Base-by-base conservation (phyloP, 257 asterid species). In the Prunella vulgaris region DNA sequence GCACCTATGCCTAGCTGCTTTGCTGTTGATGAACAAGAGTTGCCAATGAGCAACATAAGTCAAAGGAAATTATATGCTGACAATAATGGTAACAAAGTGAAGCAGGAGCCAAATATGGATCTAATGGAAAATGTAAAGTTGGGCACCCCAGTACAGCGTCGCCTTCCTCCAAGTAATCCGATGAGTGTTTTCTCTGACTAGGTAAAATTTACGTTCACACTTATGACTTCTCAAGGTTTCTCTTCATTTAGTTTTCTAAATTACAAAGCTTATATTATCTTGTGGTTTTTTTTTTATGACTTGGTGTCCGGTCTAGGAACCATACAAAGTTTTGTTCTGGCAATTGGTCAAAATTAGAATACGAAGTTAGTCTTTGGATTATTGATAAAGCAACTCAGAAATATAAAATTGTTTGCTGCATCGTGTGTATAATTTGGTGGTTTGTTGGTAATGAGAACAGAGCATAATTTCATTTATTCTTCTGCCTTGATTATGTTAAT, bases 51-150 rank as follows among this genome's bases (percentile, higher is more conserved):
- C 71, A 74, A 69, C 57, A 60, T 69, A 53, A 77, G 76, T 81
- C 85, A 73, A 71, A 80, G 69, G 64, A 84, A 67, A 72, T 38
- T 66, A 51, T 79, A 62, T 69, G 70, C 68, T 20, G 86, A 82
- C 60, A 77, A 61, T 37, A 74, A 67, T 64, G 77, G 78, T 65
- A 84, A 64, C 79, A 84, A 75, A 71, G 86, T 87, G 81, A 89
- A 89, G 85, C 85, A 73, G 84, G 95, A 87, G 77, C 85, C 88
- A 17, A 77, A 37, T 70, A 74, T 72, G 84, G 82, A 79, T 79
- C 60, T 83, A 40, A 42, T 13, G 61, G 84, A 83, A 57, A 86
- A 76, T 82, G 75, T 74, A 24, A 75, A 32, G 70, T 69, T 84
- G 72, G 83, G 85, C 12, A 24, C 74, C 74, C 79, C 82, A 17